Percentiles rank a stretch among this genome's conserved stretches.
Evolutionary conservation across 768 basidiomycete species (phyloP).

Genomic region (Infundibulicybe gibba): DNA sequence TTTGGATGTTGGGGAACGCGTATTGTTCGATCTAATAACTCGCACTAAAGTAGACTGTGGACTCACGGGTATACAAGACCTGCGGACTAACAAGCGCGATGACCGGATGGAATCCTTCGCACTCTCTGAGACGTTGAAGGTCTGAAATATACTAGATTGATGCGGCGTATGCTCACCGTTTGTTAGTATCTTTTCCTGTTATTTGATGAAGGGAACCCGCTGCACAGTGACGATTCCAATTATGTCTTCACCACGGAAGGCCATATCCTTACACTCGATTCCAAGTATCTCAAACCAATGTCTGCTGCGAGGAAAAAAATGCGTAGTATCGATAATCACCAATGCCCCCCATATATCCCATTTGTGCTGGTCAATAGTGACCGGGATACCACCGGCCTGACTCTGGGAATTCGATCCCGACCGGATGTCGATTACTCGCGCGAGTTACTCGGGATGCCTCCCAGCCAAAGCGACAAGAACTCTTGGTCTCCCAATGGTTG

Average conservation of each 20-base stretch:
- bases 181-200: conserved; percentile 86
- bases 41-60: conserved; percentile 86
- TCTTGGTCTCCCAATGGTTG: conserved; percentile 70
- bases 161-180: neutral
- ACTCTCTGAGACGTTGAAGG: conserved; percentile 92
- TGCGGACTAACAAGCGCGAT: conserved; percentile 73
- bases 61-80: conserved; percentile 75
- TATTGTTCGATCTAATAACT: conserved; percentile 69
- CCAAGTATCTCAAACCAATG: conserved; percentile 47
- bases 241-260: conserved; percentile 96
- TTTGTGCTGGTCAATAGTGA: conserved; percentile 29
- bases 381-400: conserved; percentile 40
- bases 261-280: conserved; percentile 73
- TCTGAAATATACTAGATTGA: conserved; percentile 18
- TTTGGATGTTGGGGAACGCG: conserved; percentile 83
- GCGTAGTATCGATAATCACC: conserved; percentile 60
- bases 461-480: conserved; percentile 45
- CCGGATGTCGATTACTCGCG: conserved; percentile 81
- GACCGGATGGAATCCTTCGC: conserved; percentile 98
- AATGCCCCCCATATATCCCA: conserved; percentile 71
- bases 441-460: conserved; percentile 52
- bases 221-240: conserved; percentile 77
- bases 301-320: conserved; percentile 57
- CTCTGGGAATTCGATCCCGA: conserved; percentile 67
- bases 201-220: conserved; percentile 80